Percentiles rank a stretch among this genome's conserved stretches.
Evolutionary conservation across 1,284 basidiomycete species (phyloP).

Genomic region (Spongispora temasekensis): DNA sequence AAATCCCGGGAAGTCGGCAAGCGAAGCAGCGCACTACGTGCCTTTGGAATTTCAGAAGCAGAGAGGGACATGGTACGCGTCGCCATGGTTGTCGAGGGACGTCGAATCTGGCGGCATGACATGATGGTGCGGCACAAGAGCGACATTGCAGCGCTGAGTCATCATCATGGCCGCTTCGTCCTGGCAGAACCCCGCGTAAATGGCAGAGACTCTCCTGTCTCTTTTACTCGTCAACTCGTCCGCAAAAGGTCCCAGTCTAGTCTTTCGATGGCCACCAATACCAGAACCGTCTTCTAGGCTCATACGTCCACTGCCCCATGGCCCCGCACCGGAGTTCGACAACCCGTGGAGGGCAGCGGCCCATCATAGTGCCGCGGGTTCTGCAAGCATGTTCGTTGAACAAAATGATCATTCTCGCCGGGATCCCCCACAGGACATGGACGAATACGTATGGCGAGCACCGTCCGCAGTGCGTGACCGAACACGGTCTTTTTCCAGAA

Average conservation of each 20-base stretch:
- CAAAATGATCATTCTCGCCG: conserved; percentile 22
- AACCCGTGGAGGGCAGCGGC: conserved; percentile 74
- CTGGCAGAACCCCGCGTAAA: too few relatives aligned
- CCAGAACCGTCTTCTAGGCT: conserved; percentile 60
- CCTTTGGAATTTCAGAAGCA: conserved; percentile 3
- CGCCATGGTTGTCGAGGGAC: too few relatives aligned
- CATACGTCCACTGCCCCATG: conserved; percentile 58
- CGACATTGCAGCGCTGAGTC: too few relatives aligned
- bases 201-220: conserved; percentile 73
- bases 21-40: conserved; percentile 16
- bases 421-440: conserved; percentile 27
- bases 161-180: too few relatives aligned
- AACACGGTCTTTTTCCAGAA: conserved; percentile 45
- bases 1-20: conserved; percentile 51
- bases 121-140: too few relatives aligned
- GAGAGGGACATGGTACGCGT: conserved; percentile 3
- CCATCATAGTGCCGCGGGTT: conserved; percentile 37
- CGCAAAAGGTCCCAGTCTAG: conserved; percentile 69
- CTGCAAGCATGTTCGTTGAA: conserved; percentile 23
- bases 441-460: conserved; percentile 60
- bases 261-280: conserved; percentile 74
- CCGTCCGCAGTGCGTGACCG: conserved; percentile 45
- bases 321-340: conserved; percentile 55
- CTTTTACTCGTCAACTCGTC: conserved; percentile 76
- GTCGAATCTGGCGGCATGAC: too few relatives aligned